phyloP scores from a whole-genome alignment of 805 yeast species.

The Cyberlindnera galapagoensis region DNA sequence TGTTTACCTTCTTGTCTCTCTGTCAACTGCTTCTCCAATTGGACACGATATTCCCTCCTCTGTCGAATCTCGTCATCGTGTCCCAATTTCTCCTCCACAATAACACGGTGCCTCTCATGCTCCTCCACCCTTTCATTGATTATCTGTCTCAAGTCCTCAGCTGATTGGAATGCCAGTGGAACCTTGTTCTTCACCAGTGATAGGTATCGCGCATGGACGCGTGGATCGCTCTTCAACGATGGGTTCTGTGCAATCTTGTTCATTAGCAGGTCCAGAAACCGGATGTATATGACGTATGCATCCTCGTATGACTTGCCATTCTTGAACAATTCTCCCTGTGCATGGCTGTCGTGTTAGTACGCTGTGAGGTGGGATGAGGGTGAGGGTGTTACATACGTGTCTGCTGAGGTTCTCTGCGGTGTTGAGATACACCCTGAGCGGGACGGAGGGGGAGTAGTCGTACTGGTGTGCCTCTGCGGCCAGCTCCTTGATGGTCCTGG shows the following conservation, averaged over 20 bases:
- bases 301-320: conserved; percentile 37
- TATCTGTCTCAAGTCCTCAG: conserved; percentile 20
- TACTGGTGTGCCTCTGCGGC: conserved; percentile 45
- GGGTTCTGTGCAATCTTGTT: conserved; percentile 43
- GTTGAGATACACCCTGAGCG: conserved; percentile 49
- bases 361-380: no score
- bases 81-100: conserved; percentile 23
- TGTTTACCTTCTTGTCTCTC: background rate
- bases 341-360: conserved; percentile 6
- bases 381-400: conserved; percentile 33
- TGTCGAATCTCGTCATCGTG: conserved; percentile 14
- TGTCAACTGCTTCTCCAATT: background rate
- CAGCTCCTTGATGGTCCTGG: conserved; percentile 28
- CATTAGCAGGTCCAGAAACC: conserved; percentile 53
- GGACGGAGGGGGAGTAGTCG: conserved; percentile 43
- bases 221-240: conserved; percentile 26
- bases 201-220: conserved; percentile 11
- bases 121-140: conserved; percentile 28
- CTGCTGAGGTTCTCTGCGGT: conserved; percentile 41
- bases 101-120: conserved; percentile 17
- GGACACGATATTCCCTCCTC: conserved; percentile 1
- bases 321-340: conserved; percentile 37
- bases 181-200: conserved; percentile 19
- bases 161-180: conserved; percentile 18
- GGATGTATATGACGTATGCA: conserved; percentile 48